These are phyloP conservation scores for Cryptococcus sp. DNA, from an alignment of 1,284 basidiomycete species.

Conservation along the genomic window DNA sequence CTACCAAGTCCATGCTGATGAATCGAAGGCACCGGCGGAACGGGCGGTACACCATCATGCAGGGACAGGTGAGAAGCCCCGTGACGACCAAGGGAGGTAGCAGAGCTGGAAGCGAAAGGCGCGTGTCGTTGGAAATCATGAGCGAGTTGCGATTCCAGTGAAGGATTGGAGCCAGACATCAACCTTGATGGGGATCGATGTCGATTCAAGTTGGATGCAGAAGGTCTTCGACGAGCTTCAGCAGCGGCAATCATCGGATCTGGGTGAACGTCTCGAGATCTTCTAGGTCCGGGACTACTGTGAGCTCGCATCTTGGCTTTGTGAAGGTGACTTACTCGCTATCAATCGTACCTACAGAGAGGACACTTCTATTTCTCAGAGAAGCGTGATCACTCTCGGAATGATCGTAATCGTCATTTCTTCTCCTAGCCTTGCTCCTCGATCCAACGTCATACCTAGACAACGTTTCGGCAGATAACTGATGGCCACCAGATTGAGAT, in stretches of 20 bases:
- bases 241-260: conserved; percentile 34
- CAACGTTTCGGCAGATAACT: conserved; percentile 7
- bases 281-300: conserved; percentile 72
- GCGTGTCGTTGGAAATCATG: conserved; percentile 71
- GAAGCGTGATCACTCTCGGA: conserved; percentile 81
- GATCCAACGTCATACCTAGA: conserved; percentile 26
- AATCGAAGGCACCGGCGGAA: conserved; percentile 1
- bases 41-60: conserved; percentile 1
- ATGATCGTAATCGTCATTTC: conserved; percentile 81
- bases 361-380: conserved; percentile 46
- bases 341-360: conserved; percentile 44
- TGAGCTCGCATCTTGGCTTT: conserved; percentile 62
- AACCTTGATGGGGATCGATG: conserved; percentile 68
- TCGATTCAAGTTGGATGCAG: conserved; percentile 66
- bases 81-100: conserved; percentile 33
- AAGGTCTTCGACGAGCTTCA: conserved; percentile 48
- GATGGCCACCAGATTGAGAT: background rate
- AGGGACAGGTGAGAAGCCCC: conserved; percentile 45
- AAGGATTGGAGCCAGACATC: conserved; percentile 72
- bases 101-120: conserved; percentile 31
- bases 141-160: conserved; percentile 71
- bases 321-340: conserved; percentile 39
- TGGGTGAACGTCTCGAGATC: conserved; percentile 35
- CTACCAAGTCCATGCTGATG: conserved; percentile 11
- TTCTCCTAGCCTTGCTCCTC: conserved; percentile 66